phyloP scores from a whole-genome alignment of 805 yeast genomes.

The Lipomyces starkeyi region DNA sequence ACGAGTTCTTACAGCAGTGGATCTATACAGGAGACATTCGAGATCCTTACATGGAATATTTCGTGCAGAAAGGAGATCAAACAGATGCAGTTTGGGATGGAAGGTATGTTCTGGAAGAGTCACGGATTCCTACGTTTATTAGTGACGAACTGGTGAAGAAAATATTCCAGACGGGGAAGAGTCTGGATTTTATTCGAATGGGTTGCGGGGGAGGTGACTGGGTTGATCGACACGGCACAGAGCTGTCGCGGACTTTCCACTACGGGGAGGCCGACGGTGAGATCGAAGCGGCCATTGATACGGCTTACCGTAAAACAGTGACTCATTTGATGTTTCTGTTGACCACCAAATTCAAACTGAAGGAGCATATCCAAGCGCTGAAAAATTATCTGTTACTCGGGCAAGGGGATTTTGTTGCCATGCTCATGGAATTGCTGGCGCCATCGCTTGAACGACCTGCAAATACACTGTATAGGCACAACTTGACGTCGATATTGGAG shows the following conservation, averaged over 20 bases:
- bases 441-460: constrained; percentile 66
- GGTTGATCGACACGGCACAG: constrained; percentile 46
- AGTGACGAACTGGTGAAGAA: constrained; percentile 41
- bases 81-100: constrained; percentile 36
- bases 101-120: constrained; percentile 39
- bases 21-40: constrained; percentile 66
- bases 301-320: constrained; percentile 56
- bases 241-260: constrained; percentile 20
- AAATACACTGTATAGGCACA: constrained; percentile 64
- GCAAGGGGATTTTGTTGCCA: constrained; percentile 81
- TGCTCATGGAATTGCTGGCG: constrained; percentile 62
- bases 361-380: constrained; percentile 63
- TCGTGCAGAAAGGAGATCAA: constrained; percentile 48
- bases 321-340: constrained; percentile 58
- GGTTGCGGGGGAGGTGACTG: constrained; percentile 73
- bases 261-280: constrained; percentile 37
- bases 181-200: constrained; percentile 64
- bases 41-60: constrained; percentile 66
- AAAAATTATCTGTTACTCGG: constrained; percentile 72
- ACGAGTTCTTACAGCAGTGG: constrained; percentile 69
- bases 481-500: constrained; percentile 66
- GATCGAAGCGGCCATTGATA: constrained; percentile 46
- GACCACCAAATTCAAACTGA: constrained; percentile 55
- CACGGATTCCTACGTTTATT: constrained; percentile 51
- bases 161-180: constrained; percentile 64